These are phyloP conservation scores for Cladosporium velox DNA, from an alignment of 2,329 filamentous ascomycete species.

Conservation along the genomic window DNA sequence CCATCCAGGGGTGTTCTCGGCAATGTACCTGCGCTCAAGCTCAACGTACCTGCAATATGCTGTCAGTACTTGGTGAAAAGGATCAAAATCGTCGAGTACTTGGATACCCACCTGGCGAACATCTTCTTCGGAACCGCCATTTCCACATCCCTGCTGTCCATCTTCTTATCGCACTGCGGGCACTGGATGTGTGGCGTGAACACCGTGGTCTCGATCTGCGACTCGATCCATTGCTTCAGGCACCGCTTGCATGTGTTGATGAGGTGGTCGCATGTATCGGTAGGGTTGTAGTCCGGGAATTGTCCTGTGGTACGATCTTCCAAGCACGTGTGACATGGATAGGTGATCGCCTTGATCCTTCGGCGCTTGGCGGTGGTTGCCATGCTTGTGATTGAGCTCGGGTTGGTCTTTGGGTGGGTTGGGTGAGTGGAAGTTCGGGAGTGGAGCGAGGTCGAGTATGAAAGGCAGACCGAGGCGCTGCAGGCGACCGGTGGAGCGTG, in stretches of 20 bases:
- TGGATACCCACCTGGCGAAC: slow-evolving; percentile 48
- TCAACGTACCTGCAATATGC: slow-evolving; percentile 41
- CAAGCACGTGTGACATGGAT: slow-evolving; percentile 30
- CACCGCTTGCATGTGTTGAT: slow-evolving; percentile 42
- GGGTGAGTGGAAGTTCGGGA: background rate
- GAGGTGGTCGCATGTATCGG: slow-evolving; percentile 39
- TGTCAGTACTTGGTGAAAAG: slow-evolving; percentile 40
- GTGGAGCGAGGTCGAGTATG: background rate
- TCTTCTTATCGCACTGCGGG: slow-evolving; percentile 50
- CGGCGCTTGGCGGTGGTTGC: slow-evolving; percentile 20
- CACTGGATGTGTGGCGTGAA: slow-evolving; percentile 38
- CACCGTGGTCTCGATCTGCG: slow-evolving; percentile 28
- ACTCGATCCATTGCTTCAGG: slow-evolving; percentile 40
- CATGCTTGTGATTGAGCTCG: slow-evolving; percentile 5
- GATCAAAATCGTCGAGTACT: slow-evolving; percentile 27
- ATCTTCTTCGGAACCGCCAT: slow-evolving; percentile 47
- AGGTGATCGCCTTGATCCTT: slow-evolving; percentile 21
- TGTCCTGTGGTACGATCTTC: slow-evolving; percentile 20
- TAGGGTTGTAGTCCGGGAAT: slow-evolving; percentile 41
- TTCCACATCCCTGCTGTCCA: slow-evolving; percentile 50
- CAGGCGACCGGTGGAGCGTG: background rate
- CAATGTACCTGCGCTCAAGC: slow-evolving; percentile 30
- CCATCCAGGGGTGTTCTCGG: slow-evolving; percentile 43
- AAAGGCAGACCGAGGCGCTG: background rate
- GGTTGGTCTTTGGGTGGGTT: too few relatives aligned